phyloP scores from a whole-genome alignment of 2,329 filamentous ascomycete genomes.

The Colletotrichum agaves region DNA sequence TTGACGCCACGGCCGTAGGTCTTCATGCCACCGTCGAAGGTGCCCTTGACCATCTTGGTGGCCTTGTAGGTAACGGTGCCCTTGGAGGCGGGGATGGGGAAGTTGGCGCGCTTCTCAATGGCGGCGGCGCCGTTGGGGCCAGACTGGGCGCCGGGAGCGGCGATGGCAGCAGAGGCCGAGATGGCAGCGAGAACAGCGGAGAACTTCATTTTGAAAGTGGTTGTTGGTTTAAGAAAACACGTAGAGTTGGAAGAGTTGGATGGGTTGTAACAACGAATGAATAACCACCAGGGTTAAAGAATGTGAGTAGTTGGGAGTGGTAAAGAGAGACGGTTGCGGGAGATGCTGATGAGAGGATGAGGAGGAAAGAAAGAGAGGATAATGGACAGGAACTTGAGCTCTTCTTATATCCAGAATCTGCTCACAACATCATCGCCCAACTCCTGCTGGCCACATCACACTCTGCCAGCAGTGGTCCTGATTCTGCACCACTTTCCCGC shows the following conservation, averaged over 20 bases:
- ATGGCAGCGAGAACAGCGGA: constrained; percentile 39
- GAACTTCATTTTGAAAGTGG: constrained; percentile 42
- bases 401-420: constrained; percentile 26
- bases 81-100: constrained; percentile 44
- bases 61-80: constrained; percentile 41
- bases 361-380: background rate
- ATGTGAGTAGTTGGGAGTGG: constrained; percentile 43
- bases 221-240: constrained; percentile 30
- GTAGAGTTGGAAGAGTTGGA: constrained; percentile 21
- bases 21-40: constrained; percentile 45
- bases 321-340: constrained; percentile 40
- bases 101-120: constrained; percentile 40
- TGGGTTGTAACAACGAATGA: constrained; percentile 26
- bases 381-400: background rate
- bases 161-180: constrained; percentile 38
- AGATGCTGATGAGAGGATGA: constrained; percentile 29
- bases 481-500: background rate
- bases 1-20: constrained; percentile 53
- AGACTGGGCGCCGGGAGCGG: constrained; percentile 36
- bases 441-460: background rate
- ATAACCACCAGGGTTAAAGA: constrained; percentile 42
- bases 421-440: background rate
- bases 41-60: constrained; percentile 38
- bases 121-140: constrained; percentile 31
- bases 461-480: constrained; percentile 14